Conservation (phyloP, 768 basidiomycete genomes). For the Mycena latifolia region DNA sequence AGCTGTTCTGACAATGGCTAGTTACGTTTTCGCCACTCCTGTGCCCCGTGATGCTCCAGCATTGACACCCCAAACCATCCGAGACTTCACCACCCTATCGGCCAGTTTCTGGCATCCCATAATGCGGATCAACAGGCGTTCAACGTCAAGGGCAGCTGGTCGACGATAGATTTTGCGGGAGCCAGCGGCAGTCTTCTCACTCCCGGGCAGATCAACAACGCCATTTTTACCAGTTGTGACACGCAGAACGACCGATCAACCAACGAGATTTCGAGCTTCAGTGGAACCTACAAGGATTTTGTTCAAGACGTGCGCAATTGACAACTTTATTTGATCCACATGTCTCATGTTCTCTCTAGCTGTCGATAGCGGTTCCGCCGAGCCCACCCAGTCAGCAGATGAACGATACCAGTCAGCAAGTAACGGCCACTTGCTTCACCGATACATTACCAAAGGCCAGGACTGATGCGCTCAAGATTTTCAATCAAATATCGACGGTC, state of each 20-base stretch:
- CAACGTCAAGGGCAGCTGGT: constrained; percentile 5
- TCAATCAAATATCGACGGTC: background rate
- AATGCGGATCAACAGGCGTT: background rate
- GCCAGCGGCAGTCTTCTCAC: background rate
- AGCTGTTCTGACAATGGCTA: background rate
- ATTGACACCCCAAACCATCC: background rate
- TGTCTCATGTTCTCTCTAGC: background rate
- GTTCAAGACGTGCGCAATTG: constrained; percentile 1
- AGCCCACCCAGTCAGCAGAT: background rate
- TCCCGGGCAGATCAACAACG: background rate
- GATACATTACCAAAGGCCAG: background rate
- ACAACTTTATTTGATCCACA: background rate
- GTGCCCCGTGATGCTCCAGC: background rate
- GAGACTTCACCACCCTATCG: constrained; percentile 3
- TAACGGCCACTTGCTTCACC: background rate
- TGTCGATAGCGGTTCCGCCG: background rate
- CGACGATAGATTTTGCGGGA: constrained; percentile 1
- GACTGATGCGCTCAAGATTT: background rate
- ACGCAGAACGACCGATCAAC: background rate
- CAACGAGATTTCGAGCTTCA: constrained; percentile 2
- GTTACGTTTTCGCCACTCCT: background rate
- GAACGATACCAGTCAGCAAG: background rate
- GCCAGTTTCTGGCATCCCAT: background rate
- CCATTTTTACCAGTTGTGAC: background rate
- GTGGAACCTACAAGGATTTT: constrained; percentile 6